Conservation (phyloP, 306 rosid genomes). For the Hippophae rhamnoides region DNA sequence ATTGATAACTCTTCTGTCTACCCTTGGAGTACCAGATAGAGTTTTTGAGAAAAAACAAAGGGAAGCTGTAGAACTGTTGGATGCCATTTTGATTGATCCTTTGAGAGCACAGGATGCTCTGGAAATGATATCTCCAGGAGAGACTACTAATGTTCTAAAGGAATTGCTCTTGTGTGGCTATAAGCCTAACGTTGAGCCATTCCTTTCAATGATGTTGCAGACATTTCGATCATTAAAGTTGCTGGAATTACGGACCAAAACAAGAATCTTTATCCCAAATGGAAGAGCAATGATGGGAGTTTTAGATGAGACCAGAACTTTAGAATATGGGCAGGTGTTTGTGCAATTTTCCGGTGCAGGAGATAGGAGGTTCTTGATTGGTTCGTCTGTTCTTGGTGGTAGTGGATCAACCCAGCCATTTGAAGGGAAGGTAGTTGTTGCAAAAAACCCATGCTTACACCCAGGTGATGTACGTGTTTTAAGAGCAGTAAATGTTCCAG, state of each 20-base stretch:
- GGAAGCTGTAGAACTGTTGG: constrained; percentile 46
- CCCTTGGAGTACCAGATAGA: constrained; percentile 53
- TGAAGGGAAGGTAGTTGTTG: constrained; percentile 41
- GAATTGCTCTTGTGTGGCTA: constrained; percentile 71
- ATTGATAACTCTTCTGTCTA: constrained; percentile 64
- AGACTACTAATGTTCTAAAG: constrained; percentile 60
- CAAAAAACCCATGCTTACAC: constrained; percentile 76
- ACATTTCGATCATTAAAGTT: constrained; percentile 67
- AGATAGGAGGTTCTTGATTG: constrained; percentile 16
- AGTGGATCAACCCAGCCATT: constrained; percentile 7
- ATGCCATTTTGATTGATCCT: constrained; percentile 53
- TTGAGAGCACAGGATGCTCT: constrained; percentile 60
- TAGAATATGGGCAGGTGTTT: constrained; percentile 79
- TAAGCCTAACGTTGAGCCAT: constrained; percentile 68
- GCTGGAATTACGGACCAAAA: constrained; percentile 49
- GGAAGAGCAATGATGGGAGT: constrained; percentile 96
- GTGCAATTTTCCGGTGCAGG: constrained; percentile 40
- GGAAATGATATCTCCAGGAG: constrained; percentile 69
- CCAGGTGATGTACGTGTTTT: constrained; percentile 85
- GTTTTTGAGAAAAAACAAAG: constrained; percentile 55
- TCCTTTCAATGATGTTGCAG: constrained; percentile 78
- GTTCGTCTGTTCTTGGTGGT: constrained; percentile 2
- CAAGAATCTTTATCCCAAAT: constrained; percentile 55
- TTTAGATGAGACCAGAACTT: constrained; percentile 71
- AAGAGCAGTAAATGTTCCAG: constrained; percentile 53